Conservation (phyloP, 1,139 yeast species). For the Schwanniomyces etchellsii region DNA sequence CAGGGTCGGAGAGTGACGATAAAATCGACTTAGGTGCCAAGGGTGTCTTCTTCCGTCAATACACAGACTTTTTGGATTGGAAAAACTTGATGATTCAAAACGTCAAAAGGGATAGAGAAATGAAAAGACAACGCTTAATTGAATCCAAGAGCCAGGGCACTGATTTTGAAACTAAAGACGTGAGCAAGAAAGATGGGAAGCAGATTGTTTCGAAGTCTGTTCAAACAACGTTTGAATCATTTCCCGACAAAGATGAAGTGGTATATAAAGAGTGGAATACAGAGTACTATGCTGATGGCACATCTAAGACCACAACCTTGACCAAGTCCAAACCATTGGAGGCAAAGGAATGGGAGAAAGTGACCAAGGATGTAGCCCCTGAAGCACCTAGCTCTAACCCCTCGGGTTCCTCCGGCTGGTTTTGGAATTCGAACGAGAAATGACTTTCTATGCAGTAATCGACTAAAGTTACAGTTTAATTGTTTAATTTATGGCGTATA, state of each 20-base stretch:
- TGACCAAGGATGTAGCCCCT: constrained; percentile 14
- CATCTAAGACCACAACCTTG: constrained; percentile 36
- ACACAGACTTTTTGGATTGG: constrained; percentile 66
- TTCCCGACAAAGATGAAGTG: constrained; percentile 51
- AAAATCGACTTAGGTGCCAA: constrained; percentile 33
- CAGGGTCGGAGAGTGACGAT: constrained; percentile 11
- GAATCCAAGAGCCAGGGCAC: constrained; percentile 1
- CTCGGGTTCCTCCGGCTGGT: constrained; percentile 10
- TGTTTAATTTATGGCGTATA: constrained; percentile 1
- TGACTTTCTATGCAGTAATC: not conserved
- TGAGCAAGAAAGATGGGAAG: constrained; percentile 14
- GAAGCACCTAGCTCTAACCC: constrained; percentile 2
- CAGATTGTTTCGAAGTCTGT: constrained; percentile 47
- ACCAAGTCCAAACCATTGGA: constrained; percentile 34
- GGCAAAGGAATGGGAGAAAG: constrained; percentile 25
- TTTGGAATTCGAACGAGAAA: constrained; percentile 10
- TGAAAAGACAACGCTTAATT: constrained; percentile 2
- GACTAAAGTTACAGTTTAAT: not conserved
- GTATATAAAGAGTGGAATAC: constrained; percentile 47
- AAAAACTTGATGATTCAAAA: constrained; percentile 48
- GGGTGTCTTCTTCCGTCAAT: constrained; percentile 50
- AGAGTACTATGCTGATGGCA: constrained; percentile 63
- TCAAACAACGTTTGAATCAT: constrained; percentile 38
- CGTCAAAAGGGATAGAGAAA: constrained; percentile 22
- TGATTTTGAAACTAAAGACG: not conserved